phyloP scores from a whole-genome alignment of 306 rosid genomes.

The Inga oerstediana region DNA sequence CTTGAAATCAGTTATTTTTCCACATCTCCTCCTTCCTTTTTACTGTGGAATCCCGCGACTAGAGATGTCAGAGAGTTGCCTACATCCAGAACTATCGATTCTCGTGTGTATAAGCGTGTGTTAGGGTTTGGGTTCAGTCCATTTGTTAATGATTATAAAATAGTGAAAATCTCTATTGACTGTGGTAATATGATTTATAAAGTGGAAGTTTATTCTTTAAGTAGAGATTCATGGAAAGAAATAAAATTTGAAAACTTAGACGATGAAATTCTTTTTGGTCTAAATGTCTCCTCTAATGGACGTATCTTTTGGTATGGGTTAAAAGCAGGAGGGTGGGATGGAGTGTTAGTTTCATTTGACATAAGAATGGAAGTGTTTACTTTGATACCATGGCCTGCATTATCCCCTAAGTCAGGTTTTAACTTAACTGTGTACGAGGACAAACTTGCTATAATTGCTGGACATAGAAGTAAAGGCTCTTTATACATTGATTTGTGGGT shows the following conservation, averaged over 20 bases:
- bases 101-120: neutral
- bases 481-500: neutral
- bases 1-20: neutral
- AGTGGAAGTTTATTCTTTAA: neutral
- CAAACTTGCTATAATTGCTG: neutral
- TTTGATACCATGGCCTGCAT: neutral
- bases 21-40: neutral
- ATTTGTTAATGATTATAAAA: no score
- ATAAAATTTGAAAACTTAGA: neutral
- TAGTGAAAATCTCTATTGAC: neutral
- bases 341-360: neutral
- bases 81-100: no score
- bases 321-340: neutral
- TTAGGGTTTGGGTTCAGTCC: neutral
- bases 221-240: neutral
- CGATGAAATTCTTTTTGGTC: no score
- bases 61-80: neutral
- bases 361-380: neutral
- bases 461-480: neutral
- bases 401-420: neutral
- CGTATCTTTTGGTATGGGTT: neutral
- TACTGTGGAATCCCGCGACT: conserved; percentile 6
- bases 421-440: neutral
- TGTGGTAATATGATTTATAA: neutral
- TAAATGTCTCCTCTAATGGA: neutral